These are phyloP conservation scores for Plasmodium relictum DNA, from an alignment of 169 alveolate species.

Conservation along the genomic window DNA sequence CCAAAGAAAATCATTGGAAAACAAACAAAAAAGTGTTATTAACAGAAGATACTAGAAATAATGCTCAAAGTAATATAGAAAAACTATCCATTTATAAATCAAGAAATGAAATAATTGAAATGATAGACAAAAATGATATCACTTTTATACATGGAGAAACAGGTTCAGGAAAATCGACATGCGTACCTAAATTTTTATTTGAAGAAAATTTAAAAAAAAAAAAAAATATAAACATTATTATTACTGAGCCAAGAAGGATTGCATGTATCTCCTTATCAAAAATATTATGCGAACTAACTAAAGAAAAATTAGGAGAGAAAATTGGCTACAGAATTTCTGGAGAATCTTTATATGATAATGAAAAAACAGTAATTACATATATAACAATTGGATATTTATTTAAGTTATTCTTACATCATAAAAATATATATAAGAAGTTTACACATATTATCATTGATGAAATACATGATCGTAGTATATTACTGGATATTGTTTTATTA, in stretches of 20 bases:
- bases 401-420: conserved; percentile 88
- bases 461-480: conserved; percentile 93
- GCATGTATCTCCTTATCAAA: conserved; percentile 91
- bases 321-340: conserved; percentile 92
- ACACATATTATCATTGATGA: conserved; percentile 92
- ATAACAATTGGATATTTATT: conserved; percentile 93
- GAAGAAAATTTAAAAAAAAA: conserved; percentile 33
- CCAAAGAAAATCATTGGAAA: background rate
- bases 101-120: conserved; percentile 17
- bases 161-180: conserved; percentile 91
- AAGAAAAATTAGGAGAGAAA: conserved; percentile 84
- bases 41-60: conserved; percentile 31
- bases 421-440: conserved; percentile 81
- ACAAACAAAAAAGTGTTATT: conserved; percentile 2
- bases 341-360: conserved; percentile 77
- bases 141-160: conserved; percentile 95
- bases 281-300: conserved; percentile 85
- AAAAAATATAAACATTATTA: conserved; percentile 80
- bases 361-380: conserved; percentile 87
- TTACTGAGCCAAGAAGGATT: conserved; percentile 90
- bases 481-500: conserved; percentile 86
- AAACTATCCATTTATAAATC: conserved; percentile 34
- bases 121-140: conserved; percentile 88
- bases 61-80: conserved; percentile 40
- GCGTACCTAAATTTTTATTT: conserved; percentile 75